Evolutionary conservation across 805 yeast genomes (phyloP), one percentile per base, ranked within the genome.

Genomic region (Sugiyamaella floridensis): DNA sequence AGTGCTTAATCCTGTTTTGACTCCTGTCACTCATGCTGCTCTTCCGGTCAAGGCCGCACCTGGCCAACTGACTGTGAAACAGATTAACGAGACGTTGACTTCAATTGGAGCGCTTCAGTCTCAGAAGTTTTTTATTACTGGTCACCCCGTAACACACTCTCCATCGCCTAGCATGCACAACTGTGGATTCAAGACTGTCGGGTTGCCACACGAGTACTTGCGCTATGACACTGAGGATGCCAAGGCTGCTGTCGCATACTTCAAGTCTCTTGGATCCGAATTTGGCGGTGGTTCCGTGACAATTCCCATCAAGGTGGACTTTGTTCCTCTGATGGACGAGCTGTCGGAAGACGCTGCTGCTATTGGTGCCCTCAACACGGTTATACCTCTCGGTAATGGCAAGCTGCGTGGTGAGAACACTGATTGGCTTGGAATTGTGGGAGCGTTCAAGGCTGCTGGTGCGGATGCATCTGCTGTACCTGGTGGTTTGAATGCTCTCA

Each of bases 211-310:
- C 67, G 60, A 63, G 4, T 89, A 90, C 64, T 77, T 70, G 14
- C 74, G 76, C 56, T 81, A 79, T 63, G 96, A 89, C 65, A 81
- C 96, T 1, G 74, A 73, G 18, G 78, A 80, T 60, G 87, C 83
- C 9, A 63, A 65, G 1, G 76, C 74, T 47, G 90, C 87, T 26
- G 73, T 74, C 48, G 70, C 74, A 11, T 68, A 76, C 45, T 66
- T 89, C 51, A 71, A 81, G 53, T 67, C 67, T 16, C 68, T 79
- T 14, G 69, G 68, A 1, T 19, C 49, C 8, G 64, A 71, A 8
- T 85, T 93, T 63, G 98, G 98, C 46, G 99, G 99, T n/a, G 81
- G 86, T 56, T 90, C 96, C 4, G 88, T 93, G 7, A 93, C 99
- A 1, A 92, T 92, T 65, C 99, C 99, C 3, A 74, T 92, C 65